These are phyloP conservation scores for Arthroderma uncinatum DNA, from an alignment of 2,329 filamentous ascomycete genomes.

Conservation along the genomic window DNA sequence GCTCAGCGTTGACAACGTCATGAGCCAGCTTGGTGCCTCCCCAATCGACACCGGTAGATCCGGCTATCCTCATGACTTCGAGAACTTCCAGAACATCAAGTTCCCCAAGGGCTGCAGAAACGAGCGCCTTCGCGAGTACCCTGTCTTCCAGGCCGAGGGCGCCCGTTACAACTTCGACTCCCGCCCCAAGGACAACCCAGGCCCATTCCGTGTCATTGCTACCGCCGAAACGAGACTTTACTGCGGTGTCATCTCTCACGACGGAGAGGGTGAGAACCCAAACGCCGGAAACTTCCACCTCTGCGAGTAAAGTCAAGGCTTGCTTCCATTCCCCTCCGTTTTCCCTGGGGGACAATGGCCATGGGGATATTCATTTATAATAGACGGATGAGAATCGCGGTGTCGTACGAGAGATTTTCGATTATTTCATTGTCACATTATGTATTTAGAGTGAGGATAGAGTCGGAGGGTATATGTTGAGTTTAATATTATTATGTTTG, in stretches of 20 bases:
- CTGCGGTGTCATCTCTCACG: conserved; percentile 3
- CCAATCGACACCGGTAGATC: neutral
- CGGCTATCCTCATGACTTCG: conserved; percentile 4
- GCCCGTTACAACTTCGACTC: neutral
- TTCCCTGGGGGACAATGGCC: neutral
- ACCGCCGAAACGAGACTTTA: neutral
- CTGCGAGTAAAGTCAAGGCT: neutral
- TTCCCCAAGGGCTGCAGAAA: neutral
- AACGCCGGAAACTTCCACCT: conserved; percentile 1
- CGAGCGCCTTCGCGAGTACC: neutral
- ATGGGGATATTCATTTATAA: neutral
- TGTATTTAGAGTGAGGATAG: neutral
- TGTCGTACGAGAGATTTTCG: neutral
- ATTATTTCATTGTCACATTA: neutral
- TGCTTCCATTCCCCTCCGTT: neutral
- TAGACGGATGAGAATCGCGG: neutral
- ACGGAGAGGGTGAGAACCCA: neutral
- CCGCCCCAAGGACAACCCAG: neutral
- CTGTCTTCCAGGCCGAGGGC: neutral
- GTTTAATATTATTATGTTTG: neutral
- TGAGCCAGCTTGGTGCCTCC: neutral
- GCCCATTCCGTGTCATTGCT: conserved; percentile 5
- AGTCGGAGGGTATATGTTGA: neutral
- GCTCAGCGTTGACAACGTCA: neutral
- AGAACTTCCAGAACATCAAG: neutral